phyloP scores from a whole-genome alignment of 2,329 filamentous ascomycete species.

The Cercospora berteroae region DNA sequence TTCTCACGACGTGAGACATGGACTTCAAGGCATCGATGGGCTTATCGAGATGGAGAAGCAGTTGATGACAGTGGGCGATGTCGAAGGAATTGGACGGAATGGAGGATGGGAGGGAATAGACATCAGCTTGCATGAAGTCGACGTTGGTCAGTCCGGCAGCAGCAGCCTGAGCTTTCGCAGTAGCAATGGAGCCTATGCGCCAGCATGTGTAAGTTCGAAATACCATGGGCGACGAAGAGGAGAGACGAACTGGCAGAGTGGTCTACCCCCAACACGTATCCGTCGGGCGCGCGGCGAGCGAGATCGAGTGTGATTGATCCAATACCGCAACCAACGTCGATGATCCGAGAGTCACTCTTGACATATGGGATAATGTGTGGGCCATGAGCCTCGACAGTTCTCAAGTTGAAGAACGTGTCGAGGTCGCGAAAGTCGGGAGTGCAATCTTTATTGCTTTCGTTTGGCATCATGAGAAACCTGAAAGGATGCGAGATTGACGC shows the following conservation, averaged over 20 bases:
- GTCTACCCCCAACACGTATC: constrained; percentile 43
- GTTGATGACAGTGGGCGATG: constrained; percentile 58
- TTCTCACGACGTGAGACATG: constrained; percentile 54
- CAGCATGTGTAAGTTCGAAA: background rate
- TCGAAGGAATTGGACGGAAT: constrained; percentile 46
- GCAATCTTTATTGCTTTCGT: background rate
- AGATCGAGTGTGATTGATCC: constrained; percentile 46
- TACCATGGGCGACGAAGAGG: no score
- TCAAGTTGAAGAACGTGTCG: constrained; percentile 38
- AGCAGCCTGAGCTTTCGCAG: constrained; percentile 9
- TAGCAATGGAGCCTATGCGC: constrained; percentile 8
- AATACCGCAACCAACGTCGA: constrained; percentile 48
- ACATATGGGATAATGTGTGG: constrained; percentile 17
- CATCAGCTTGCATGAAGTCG: constrained; percentile 15
- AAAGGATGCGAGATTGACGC: background rate
- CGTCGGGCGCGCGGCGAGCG: constrained; percentile 27
- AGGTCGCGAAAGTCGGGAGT: background rate
- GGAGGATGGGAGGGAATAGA: background rate
- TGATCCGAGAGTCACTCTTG: constrained; percentile 36
- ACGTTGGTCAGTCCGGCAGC: constrained; percentile 14
- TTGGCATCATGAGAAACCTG: background rate
- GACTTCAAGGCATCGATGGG: constrained; percentile 51
- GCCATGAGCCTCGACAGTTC: constrained; percentile 37
- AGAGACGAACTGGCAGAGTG: constrained; percentile 22
- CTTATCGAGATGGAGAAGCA: constrained; percentile 55